Base-by-base conservation (phyloP, 164 flowering plant genomes). In the Magnolia sinica region DNA sequence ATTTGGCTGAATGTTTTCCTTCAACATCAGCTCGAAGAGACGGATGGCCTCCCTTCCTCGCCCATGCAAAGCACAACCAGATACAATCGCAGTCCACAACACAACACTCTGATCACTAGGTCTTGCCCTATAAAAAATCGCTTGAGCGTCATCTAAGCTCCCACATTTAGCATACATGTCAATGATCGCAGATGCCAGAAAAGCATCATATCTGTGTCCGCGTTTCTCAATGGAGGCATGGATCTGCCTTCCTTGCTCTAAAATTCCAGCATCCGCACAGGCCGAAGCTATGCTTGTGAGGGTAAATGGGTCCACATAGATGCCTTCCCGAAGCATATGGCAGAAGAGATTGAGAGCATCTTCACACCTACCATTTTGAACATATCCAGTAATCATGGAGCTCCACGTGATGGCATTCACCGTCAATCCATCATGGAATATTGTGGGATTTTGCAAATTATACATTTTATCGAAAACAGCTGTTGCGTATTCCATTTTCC, bases 141-240 rank as follows among this genome's bases (percentile, higher is more conserved):
- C 82, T 76, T 65, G 65, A 75, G 97, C 92, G 74, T 85, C 87
- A n/a, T 79, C 79, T 77, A 89, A 74, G 74, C 83, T 82, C 45
- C 97, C 95, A 83, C 89, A 87, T 82, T 91, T 92, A 23, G 91
- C 80, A 70, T 92, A 92, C 97, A 92, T 91, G 77, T 88, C 93
- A 55, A 91, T 74, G 23, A 89, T 73, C 0, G 94, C 82, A 52
- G 91, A 88, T 63, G 72, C 76, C 73, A 91, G 64, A 71, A 86
- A 71, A 73, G 74, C 80, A 81, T 92, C 92, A 29, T 74, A 49
- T 31, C 68, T 45, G 73, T 81, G 85, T 4, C 93, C 91, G 61
- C 68, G 64, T 86, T 92, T 91, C 75, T 81, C 83, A 67, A 86
- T 64, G 61, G 37, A 49, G 55, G 87, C 87, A 82, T 90, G 97